These are phyloP conservation scores for Macrolepiota albuminosa DNA, from an alignment of 768 basidiomycete species.

Conservation along the genomic window DNA sequence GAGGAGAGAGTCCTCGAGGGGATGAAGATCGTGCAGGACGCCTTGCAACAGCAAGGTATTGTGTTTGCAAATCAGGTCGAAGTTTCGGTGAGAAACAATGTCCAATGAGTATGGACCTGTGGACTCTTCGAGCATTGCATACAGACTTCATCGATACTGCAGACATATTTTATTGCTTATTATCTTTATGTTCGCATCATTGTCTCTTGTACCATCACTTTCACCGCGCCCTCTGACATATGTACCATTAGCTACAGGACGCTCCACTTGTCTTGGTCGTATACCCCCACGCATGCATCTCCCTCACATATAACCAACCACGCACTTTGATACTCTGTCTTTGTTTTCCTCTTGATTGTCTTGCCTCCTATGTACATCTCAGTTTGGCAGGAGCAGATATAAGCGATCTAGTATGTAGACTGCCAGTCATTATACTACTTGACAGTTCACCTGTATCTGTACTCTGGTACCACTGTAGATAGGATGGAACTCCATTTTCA, in stretches of 20 bases:
- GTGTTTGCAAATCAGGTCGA: conserved; percentile 14
- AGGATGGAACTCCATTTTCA: neutral
- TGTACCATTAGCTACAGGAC: conserved; percentile 2
- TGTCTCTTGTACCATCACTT: conserved; percentile 3
- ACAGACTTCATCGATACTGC: neutral
- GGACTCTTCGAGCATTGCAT: neutral
- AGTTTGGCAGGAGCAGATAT: neutral
- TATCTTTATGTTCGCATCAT: conserved; percentile 5
- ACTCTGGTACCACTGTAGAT: neutral
- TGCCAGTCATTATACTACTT: neutral
- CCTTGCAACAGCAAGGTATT: conserved; percentile 26
- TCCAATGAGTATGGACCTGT: neutral
- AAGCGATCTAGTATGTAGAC: neutral
- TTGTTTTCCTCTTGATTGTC: neutral
- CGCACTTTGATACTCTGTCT: neutral
- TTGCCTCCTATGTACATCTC: neutral
- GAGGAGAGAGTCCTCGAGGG: conserved; percentile 72
- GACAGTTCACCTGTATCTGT: too few species aligned
- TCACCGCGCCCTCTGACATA: neutral
- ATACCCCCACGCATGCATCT: neutral
- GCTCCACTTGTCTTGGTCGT: conserved; percentile 1
- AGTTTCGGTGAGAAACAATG: neutral
- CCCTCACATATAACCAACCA: neutral
- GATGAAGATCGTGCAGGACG: conserved; percentile 51
- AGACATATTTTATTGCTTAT: conserved; percentile 10